A percentile compares a stretch with the other conserved stretches of the same genome.
Evolutionary conservation across 2,329 filamentous ascomycete genomes (phyloP).

Genomic region (Dryadomyces quercivorus): DNA sequence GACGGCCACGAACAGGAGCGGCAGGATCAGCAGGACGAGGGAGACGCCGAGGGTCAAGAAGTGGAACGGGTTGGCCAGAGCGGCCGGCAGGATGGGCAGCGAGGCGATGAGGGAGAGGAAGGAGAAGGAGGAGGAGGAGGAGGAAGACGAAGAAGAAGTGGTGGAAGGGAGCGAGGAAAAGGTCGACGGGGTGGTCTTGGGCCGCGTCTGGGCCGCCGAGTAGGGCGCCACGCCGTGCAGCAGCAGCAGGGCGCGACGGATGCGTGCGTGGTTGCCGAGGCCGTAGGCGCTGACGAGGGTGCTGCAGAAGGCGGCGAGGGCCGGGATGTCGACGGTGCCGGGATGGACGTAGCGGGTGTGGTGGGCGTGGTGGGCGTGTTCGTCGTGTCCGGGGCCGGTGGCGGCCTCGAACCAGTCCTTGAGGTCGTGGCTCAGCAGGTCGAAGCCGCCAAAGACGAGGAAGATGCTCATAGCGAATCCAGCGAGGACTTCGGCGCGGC

Average conservation of each 20-base stretch:
- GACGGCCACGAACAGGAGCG: constrained; percentile 71
- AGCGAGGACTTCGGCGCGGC: constrained; percentile 84
- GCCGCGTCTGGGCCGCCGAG: constrained; percentile 30
- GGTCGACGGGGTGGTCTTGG: neutral
- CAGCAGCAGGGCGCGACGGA: constrained; percentile 66
- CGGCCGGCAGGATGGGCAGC: constrained; percentile 47
- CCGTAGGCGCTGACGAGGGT: constrained; percentile 80
- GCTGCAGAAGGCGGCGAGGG: constrained; percentile 67
- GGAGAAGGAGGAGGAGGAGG: neutral
- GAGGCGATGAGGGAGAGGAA: neutral
- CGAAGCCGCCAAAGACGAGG: constrained; percentile 92
- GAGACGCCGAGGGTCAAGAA: constrained; percentile 87
- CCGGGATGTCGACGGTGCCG: constrained; percentile 70
- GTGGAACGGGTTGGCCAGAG: constrained; percentile 92
- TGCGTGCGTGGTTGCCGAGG: constrained; percentile 80
- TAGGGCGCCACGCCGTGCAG: constrained; percentile 38
- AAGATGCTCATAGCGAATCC: constrained; percentile 95
- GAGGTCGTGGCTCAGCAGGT: constrained; percentile 84
- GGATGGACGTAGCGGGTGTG: constrained; percentile 51
- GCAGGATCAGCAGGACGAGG: constrained; percentile 56
- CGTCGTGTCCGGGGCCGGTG: constrained; percentile 35
- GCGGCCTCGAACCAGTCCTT: constrained; percentile 72
- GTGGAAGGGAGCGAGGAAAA: neutral
- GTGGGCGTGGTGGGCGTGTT: neutral
- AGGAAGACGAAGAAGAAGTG: neutral